Base-by-base conservation (phyloP, 371 early-diverging fungal genomes). In the Nematocida ausubeli region DNA sequence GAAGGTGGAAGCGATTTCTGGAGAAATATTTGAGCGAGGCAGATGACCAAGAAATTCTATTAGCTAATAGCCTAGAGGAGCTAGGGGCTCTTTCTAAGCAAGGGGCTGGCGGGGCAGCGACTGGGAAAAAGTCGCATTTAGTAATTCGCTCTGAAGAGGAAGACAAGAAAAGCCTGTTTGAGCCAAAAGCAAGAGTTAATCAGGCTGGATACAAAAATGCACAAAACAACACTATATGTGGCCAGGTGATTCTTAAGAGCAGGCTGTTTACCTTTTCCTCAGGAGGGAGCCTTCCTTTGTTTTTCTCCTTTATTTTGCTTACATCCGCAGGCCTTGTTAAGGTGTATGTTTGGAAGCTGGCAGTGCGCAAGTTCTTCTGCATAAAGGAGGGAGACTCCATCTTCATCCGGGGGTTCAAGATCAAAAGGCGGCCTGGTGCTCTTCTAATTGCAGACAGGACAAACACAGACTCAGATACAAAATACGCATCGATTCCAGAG, bases 261-360 rank as follows among this genome's bases (percentile, higher is more conserved):
- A 64, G 22, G 68, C 68, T 75, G 22, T 75, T 63, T 37, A 42
- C 24, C 9, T 66, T 54, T n/a, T 35, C 16, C 3, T 14, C 16
- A 2, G 34, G 19, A 7, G 55, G 69, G 3, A 34, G 7, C 22
- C 22, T 26, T 34, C 78, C 78, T 34, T 32, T 66, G 12, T 7
- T 75, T 7, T 83, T 83, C 42, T 82, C 83, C 50, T 64, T 79
- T 58, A 69, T 85, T 40, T 50, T 82, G 14, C 40, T 63, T 9
- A 69, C 73, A 28, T 19, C 30, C 30, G 6, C 69, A 32, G 66
- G 80, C 5, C 22, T 70, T n/a, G 28, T 81, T 26, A 85, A 85
- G 50, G 75, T 78, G 24, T 71, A 80, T 54, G 79, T 85, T 35
- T 85, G 85, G 85, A 78, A 71, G 51, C 67, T 70, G 26, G 67